Percentiles rank a stretch among this genome's conserved stretches.
These are phyloP conservation scores for Dimargaris cristalligena DNA, from an alignment of 192 early-diverging fungal species.

Conservation along the genomic window DNA sequence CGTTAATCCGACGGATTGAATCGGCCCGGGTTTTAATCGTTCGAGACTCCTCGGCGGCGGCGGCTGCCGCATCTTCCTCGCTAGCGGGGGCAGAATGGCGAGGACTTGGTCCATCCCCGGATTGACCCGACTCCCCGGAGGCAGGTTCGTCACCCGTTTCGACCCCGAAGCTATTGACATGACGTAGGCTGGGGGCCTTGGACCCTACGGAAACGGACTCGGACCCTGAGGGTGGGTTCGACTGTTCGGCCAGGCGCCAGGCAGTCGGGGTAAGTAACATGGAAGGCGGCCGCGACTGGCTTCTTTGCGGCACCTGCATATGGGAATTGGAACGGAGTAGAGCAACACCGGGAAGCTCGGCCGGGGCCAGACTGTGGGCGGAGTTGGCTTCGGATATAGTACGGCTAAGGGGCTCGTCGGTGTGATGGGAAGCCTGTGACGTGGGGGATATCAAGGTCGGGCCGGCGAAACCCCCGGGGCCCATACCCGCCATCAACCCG, in stretches of 20 bases:
- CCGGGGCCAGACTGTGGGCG: too few relatives aligned
- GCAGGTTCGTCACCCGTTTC: neutral
- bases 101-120: too few relatives aligned
- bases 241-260: neutral
- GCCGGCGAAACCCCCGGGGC: neutral
- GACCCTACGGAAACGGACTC: neutral
- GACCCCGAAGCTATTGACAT: constrained; percentile 7
- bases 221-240: neutral
- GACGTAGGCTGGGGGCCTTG: neutral
- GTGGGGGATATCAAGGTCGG: constrained; percentile 1
- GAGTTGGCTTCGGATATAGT: neutral
- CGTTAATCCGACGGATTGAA: constrained; percentile 9
- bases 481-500: too few relatives aligned
- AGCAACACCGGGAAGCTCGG: too few relatives aligned
- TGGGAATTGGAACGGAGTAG: neutral
- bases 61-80: neutral
- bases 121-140: too few relatives aligned
- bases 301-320: constrained; percentile 11
- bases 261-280: constrained; percentile 2
- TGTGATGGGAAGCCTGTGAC: neutral
- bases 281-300: constrained; percentile 12
- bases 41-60: neutral
- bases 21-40: neutral
- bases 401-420: neutral
- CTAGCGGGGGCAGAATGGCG: neutral